Evolutionary conservation across 306 rosid species (phyloP).

Genomic region (Quercus agrifolia): DNA sequence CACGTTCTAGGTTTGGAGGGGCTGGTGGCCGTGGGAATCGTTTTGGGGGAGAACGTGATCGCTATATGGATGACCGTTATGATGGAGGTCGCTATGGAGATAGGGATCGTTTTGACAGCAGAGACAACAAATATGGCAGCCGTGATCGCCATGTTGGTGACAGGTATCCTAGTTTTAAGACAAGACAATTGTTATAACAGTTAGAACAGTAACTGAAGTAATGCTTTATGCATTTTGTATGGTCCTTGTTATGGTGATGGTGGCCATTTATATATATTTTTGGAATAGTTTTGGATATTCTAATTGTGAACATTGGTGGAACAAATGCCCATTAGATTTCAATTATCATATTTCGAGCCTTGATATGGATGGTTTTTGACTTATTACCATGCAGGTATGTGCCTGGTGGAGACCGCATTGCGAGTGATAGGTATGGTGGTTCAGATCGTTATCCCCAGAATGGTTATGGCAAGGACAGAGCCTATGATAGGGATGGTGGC

Average conservation of each 20-base stretch:
- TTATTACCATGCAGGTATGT: constrained; percentile 49
- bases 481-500: constrained; percentile 64
- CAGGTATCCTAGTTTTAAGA: constrained; percentile 47
- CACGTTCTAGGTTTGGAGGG: constrained; percentile 80
- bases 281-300: background rate
- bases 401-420: constrained; percentile 62
- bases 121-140: constrained; percentile 77
- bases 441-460: constrained; percentile 74
- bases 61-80: constrained; percentile 71
- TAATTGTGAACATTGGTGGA: background rate
- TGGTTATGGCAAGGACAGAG: constrained; percentile 80
- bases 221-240: background rate
- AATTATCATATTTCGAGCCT: background rate
- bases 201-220: constrained; percentile 4
- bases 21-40: constrained; percentile 71
- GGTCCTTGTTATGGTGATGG: background rate
- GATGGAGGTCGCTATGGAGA: constrained; percentile 85
- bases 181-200: background rate
- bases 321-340: background rate
- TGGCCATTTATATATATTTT: background rate
- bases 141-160: constrained; percentile 77
- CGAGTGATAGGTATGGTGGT: constrained; percentile 66
- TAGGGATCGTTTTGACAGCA: constrained; percentile 71
- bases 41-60: constrained; percentile 67
- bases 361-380: background rate